Evolutionary conservation across 2,329 filamentous ascomycete species (phyloP).

Genomic region (Fusarium drepaniforme): DNA sequence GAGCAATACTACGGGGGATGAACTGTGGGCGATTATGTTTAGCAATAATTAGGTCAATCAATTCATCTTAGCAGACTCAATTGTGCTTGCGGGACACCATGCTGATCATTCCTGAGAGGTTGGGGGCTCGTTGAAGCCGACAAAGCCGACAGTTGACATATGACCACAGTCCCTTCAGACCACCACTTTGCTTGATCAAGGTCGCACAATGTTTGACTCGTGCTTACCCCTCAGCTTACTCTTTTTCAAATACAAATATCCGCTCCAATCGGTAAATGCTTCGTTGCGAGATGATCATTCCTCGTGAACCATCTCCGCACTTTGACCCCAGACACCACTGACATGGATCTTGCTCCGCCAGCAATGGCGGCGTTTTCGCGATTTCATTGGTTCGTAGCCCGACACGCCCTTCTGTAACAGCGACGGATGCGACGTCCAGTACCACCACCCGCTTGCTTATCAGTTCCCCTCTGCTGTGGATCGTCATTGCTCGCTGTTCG

Average conservation of each 20-base stretch:
- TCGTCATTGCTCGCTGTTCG: background rate
- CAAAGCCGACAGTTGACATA: background rate
- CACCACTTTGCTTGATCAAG: background rate
- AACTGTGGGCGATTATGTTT: background rate
- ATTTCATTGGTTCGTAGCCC: background rate
- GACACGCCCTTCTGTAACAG: background rate
- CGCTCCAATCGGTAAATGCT: background rate
- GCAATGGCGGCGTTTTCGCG: background rate
- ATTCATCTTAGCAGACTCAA: background rate
- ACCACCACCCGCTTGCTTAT: background rate
- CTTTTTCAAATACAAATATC: no score
- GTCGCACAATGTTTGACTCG: background rate
- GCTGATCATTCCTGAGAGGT: background rate
- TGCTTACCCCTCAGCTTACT: no score
- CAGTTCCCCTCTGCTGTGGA: background rate
- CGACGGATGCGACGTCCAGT: background rate
- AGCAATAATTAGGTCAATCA: background rate
- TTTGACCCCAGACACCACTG: background rate
- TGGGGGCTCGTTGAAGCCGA: background rate
- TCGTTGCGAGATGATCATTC: background rate
- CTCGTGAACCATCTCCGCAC: background rate
- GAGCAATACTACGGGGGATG: background rate
- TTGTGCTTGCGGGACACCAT: background rate
- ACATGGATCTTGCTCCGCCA: background rate
- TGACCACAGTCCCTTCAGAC: background rate